These are phyloP conservation scores for Fragilaria crotonensis DNA, from an alignment of 108 stramenopile genomes.

Conservation along the genomic window DNA sequence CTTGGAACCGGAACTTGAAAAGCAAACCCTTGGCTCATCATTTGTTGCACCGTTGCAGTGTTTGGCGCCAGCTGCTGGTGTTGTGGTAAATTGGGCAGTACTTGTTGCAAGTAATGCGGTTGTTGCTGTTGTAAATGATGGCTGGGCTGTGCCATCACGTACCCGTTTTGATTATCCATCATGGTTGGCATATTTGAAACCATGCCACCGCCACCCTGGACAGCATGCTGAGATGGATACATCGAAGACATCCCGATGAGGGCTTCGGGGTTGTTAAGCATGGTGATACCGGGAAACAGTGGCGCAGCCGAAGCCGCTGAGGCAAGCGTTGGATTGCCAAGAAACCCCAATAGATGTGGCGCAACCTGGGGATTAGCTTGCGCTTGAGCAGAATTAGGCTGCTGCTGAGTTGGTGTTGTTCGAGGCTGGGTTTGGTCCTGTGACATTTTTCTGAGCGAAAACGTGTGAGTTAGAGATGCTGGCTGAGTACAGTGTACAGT, in stretches of 20 bases:
- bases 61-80: not conserved
- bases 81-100: not conserved
- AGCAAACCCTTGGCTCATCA: not conserved
- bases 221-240: constrained; percentile 5
- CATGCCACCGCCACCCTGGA: not conserved
- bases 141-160: not conserved
- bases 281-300: constrained; percentile 31
- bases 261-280: constrained; percentile 39
- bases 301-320: constrained; percentile 34
- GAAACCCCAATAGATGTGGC: constrained; percentile 23
- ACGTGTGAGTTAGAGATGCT: too few relatives aligned
- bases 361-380: not conserved
- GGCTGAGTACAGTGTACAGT: too few relatives aligned
- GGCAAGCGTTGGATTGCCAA: constrained; percentile 37
- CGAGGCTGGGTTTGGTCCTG: too few relatives aligned
- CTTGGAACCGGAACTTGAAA: not conserved
- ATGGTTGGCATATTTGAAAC: not conserved
- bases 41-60: not conserved
- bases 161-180: not conserved
- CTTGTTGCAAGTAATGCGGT: not conserved
- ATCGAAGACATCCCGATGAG: constrained; percentile 34
- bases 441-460: too few relatives aligned
- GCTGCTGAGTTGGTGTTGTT: too few relatives aligned
- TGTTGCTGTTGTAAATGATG: constrained; percentile 3
- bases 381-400: too few relatives aligned